A percentile compares a stretch with the other conserved stretches of the same genome.
phyloP scores from a whole-genome alignment of 2,329 filamentous ascomycete genomes.

The Epichloe bromicola region DNA sequence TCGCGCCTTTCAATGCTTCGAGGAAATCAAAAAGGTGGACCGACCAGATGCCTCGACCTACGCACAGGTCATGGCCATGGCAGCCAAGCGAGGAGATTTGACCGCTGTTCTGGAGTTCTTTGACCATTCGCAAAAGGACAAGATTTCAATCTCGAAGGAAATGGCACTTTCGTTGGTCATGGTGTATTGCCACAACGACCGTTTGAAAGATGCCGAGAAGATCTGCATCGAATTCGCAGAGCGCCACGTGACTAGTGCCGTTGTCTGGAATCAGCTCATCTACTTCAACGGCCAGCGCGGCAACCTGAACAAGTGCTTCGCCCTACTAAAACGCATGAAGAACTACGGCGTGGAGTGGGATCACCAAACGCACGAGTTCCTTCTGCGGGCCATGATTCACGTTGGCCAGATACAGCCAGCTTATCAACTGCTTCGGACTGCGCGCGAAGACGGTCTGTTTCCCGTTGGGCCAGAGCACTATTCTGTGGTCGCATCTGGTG shows the following conservation, averaged over 20 bases:
- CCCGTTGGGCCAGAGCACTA: slow-evolving; percentile 35
- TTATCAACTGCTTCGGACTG: slow-evolving; percentile 32
- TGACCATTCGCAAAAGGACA: slow-evolving; percentile 41
- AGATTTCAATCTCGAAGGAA: slow-evolving; percentile 36
- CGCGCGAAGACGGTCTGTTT: slow-evolving; percentile 31
- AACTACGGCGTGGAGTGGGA: slow-evolving; percentile 33
- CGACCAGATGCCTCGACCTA: slow-evolving; percentile 53
- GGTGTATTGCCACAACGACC: slow-evolving; percentile 41
- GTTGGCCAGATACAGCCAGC: slow-evolving; percentile 38
- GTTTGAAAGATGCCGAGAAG: slow-evolving; percentile 23
- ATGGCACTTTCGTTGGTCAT: slow-evolving; percentile 55
- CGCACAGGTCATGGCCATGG: slow-evolving; percentile 60
- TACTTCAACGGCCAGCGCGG: slow-evolving; percentile 53
- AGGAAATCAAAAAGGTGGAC: slow-evolving; percentile 37
- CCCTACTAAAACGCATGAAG: slow-evolving; percentile 36
- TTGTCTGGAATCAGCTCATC: slow-evolving; percentile 70
- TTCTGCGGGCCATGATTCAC: slow-evolving; percentile 35
- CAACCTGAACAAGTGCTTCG: slow-evolving; percentile 35
- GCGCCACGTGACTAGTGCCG: slow-evolving; percentile 37
- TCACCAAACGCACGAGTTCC: slow-evolving; percentile 33
- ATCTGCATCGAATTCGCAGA: slow-evolving; percentile 36
- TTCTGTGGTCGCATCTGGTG: slow-evolving; percentile 38
- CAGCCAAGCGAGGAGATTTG: slow-evolving; percentile 59
- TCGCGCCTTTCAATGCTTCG: slow-evolving; percentile 52
- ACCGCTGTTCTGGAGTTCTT: slow-evolving; percentile 54